Evolutionary conservation across 176 grass and related monocot species (phyloP).

Genomic region (Thinopyrum elongatum): DNA sequence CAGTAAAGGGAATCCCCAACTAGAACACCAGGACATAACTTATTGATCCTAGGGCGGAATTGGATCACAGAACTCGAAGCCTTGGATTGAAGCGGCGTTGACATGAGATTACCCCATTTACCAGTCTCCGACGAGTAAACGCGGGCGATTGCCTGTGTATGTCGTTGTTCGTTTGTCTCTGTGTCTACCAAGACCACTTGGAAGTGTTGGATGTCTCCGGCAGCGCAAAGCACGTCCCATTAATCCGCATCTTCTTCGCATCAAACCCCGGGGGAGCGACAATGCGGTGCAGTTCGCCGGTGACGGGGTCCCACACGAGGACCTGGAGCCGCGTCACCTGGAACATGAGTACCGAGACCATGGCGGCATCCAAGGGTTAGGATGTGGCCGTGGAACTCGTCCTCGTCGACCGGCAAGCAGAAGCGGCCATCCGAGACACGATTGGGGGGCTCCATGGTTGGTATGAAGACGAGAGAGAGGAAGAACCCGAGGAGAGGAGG

Average conservation of each 20-base stretch:
- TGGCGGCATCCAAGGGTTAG: background rate
- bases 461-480: background rate
- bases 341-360: background rate
- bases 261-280: background rate
- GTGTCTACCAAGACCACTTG: background rate
- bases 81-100: background rate
- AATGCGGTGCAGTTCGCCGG: background rate
- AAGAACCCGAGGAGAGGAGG: slow-evolving; percentile 14
- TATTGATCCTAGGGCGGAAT: too few relatives aligned
- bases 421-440: background rate
- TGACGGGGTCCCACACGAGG: background rate
- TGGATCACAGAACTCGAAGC: too few relatives aligned
- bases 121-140: background rate
- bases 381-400: background rate
- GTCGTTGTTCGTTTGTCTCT: too few relatives aligned
- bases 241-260: background rate
- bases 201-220: background rate
- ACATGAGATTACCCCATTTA: background rate
- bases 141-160: background rate
- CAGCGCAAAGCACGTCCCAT: background rate
- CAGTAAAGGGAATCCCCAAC: background rate
- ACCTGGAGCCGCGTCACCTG: background rate
- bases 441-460: background rate
- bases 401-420: background rate
- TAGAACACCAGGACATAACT: background rate